Base-by-base conservation (phyloP, 106 monocot species). In the Triglochin maritima region DNA sequence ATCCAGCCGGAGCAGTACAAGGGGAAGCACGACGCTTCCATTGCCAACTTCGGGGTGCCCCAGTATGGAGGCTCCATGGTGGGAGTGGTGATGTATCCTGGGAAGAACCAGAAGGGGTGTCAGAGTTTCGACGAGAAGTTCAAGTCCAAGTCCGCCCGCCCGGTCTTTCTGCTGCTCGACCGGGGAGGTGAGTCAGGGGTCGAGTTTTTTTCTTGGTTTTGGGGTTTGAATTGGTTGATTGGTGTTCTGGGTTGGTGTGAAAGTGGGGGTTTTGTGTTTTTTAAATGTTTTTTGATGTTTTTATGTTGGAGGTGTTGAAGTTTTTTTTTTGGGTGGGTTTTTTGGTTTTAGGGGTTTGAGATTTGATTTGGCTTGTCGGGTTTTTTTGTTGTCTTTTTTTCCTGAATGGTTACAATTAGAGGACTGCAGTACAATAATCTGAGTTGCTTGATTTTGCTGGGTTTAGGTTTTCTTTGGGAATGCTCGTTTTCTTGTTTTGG, bases 21-120 rank as follows among this genome's bases (percentile, higher is more conserved):
- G 66, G 77, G 62, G 3, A 65, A 59, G 7, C 66, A 84, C 54
- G 84, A 71, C 65, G 65, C 77, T 66, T 76, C 84, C 7, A 84
- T 84, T 53, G 84, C 47, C 5, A 78, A 78, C 58, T 78, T 78
- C 52, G 78, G 78, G 1, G 44, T 78, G 9, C 84, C 84, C n/a
- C 67, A 80, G 50, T 84, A 84, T 47, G 84, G 84, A 3, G 84
- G 84, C 9, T 74, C 84, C n/a, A 84, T 84, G 81, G 67, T 81
- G 16, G 84, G 85, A 17, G 50, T 85, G 13, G 74, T 81, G 14
- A 47, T 52, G 42, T 79, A 78, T 48, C 85, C 81, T 12, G 59
- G 16, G 7, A 43, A 71, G 42, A 81, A 81, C 17, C 45, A 54
- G 11, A 81, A 78, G 59, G 85, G 49, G 45, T 85, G 85, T 67